A percentile compares a stretch with the other conserved stretches of the same genome.
These are phyloP conservation scores for Salvia miltiorrhiza DNA, from an alignment of 257 asterid species.

Conservation along the genomic window DNA sequence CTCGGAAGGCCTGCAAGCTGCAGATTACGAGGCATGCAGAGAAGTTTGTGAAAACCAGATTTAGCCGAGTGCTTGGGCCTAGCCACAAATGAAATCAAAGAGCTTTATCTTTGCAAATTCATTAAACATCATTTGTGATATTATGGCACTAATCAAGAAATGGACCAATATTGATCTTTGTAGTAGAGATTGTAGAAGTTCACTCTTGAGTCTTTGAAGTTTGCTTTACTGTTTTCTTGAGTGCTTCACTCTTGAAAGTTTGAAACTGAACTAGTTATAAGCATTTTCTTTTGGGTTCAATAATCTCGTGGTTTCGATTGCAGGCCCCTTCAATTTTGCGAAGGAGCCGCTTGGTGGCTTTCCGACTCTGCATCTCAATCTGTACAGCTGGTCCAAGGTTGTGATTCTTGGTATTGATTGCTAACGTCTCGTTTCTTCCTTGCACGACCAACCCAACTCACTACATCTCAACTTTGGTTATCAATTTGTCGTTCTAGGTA, in stretches of 20 bases:
- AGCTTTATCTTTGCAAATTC: neutral
- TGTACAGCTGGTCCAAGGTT: conserved; percentile 96
- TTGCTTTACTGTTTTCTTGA: no score
- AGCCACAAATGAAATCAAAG: conserved; percentile 45
- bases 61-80: conserved; percentile 65
- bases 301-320: neutral
- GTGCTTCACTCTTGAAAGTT: no score
- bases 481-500: conserved; percentile 41
- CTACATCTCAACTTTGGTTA: neutral
- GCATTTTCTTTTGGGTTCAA: no score
- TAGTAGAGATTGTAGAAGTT: neutral
- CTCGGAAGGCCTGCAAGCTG: conserved; percentile 60
- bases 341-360: conserved; percentile 50
- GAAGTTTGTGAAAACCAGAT: conserved; percentile 52
- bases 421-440: neutral
- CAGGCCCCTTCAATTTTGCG: conserved; percentile 94
- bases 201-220: neutral
- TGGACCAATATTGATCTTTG: neutral
- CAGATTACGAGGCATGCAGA: conserved; percentile 54
- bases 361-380: conserved; percentile 81
- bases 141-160: neutral
- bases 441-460: neutral
- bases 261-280: no score
- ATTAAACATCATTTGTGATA: neutral
- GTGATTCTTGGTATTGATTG: conserved; percentile 14